Conservation (phyloP, 805 yeast species). For the Kodamaea kaohsiungensis region DNA sequence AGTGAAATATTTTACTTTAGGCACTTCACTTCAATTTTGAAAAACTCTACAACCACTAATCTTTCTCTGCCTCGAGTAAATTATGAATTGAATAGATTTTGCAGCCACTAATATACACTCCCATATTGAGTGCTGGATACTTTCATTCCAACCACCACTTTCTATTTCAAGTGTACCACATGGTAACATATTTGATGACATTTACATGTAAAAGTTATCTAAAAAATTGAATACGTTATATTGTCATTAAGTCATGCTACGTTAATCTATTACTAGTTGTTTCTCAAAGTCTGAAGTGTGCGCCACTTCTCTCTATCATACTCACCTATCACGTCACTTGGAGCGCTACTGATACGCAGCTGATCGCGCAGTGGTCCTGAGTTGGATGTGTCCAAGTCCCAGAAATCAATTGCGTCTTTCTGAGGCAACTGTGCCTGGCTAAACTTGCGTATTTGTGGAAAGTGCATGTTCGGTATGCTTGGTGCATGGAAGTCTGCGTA, state of each 20-base stretch:
- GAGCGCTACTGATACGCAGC: constrained; percentile 47
- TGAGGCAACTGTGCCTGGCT: not conserved
- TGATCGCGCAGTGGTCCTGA: constrained; percentile 17
- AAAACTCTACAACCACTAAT: too few relatives aligned
- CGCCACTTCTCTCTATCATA: constrained; percentile 70
- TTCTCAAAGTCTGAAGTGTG: constrained; percentile 43
- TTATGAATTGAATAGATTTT: too few relatives aligned
- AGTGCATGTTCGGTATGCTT: constrained; percentile 1
- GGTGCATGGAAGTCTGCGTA: constrained; percentile 1
- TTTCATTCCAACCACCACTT: too few relatives aligned
- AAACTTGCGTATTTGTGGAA: constrained; percentile 1
- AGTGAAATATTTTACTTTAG: too few relatives aligned
- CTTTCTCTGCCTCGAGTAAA: too few relatives aligned
- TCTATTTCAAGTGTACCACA: too few relatives aligned
- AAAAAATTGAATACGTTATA: too few relatives aligned
- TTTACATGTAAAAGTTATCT: too few relatives aligned
- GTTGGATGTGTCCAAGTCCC: constrained; percentile 23
- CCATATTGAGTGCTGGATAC: too few relatives aligned
- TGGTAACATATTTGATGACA: too few relatives aligned
- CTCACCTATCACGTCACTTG: constrained; percentile 61
- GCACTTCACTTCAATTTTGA: too few relatives aligned
- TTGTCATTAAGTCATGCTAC: not conserved
- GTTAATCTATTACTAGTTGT: constrained; percentile 5
- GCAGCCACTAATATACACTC: too few relatives aligned
- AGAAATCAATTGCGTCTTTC: constrained; percentile 15